Base-by-base conservation (phyloP, 2,329 filamentous ascomycete genomes). In the Alternaria sp. region DNA sequence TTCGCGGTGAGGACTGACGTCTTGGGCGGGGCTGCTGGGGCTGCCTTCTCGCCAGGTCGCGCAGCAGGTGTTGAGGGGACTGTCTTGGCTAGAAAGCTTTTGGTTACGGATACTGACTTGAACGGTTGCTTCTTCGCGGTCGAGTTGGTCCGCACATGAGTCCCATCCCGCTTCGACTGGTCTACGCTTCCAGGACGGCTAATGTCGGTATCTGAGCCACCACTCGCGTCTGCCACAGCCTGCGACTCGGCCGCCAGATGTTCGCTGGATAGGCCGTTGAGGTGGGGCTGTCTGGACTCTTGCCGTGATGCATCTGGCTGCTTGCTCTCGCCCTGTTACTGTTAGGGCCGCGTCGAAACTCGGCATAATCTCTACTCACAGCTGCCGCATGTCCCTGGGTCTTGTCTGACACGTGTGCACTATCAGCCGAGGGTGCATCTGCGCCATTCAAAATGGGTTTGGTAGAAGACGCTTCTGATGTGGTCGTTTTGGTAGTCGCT, bases 91-190 rank as follows among this genome's bases (percentile, higher is more conserved):
- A 95, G 84, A 74, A 94, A 96, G 43, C 88, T 93, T 79, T 91
- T 93, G 67, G 94, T 94, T 67, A 94, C 91, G 5, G 91, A 94
- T 48, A 95, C 90, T 18, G 92, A 87, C 79, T 95, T 96, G 84
- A 96, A 95, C 18, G 89, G 81, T 20, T 89, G 88, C 78, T 92
- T 94, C 84, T 91, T 93, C 64, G 88, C 82, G 4, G 62, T 59
- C 18, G 88, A 83, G 63, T 78, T 80, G 73, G 63, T 89, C 85
- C 65, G 87, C 62, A 81, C 80, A 75, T 92, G 87, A 49, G 84
- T 83, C 69, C 85, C 87, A 57, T 86, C 84, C 59, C 83, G 86
- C 74, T 86, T 85, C 62, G 78, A 78, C 74, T 86, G 83, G 76
- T 78, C 82, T 66, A 78, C 71, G 44, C 74, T 78, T 59, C 87